These are phyloP conservation scores for Phytophthora foliorum DNA, from an alignment of 352 stramenopile species.

Conservation along the genomic window DNA sequence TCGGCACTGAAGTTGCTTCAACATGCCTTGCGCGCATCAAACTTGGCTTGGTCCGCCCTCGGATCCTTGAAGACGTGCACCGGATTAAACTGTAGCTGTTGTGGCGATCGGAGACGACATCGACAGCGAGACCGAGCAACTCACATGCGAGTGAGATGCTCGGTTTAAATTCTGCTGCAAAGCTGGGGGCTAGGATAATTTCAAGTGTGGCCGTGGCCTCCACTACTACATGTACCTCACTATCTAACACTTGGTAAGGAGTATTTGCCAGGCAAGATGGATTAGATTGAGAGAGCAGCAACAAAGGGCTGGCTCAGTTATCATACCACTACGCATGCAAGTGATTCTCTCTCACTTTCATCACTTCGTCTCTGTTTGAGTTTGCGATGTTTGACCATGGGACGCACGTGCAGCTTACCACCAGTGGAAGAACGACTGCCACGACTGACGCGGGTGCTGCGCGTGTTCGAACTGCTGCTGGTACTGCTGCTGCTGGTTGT, in stretches of 20 bases:
- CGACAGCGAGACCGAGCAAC: too few relatives aligned
- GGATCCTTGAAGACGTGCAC: conserved; percentile 1
- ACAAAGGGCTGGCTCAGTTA: conserved; percentile 10
- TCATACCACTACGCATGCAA: conserved; percentile 20
- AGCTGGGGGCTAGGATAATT: too few relatives aligned
- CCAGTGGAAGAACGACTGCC: conserved; percentile 26
- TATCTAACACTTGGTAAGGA: conserved; percentile 10
- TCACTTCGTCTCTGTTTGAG: conserved; percentile 2
- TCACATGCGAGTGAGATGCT: too few relatives aligned
- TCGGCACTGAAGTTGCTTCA: too few relatives aligned
- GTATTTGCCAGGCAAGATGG: conserved; percentile 11
- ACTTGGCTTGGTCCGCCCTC: background rate
- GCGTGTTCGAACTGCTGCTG: background rate
- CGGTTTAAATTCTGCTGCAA: too few relatives aligned
- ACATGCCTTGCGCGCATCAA: background rate
- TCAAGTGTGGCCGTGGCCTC: too few relatives aligned
- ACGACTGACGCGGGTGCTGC: background rate
- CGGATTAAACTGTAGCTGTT: background rate
- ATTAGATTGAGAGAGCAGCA: conserved; percentile 26
- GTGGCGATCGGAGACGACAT: too few relatives aligned
- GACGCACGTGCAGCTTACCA: conserved; percentile 18
- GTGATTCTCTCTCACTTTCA: conserved; percentile 35
- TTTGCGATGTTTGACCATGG: background rate
- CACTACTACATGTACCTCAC: background rate
- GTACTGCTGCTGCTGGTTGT: background rate